phyloP scores from a whole-genome alignment of 257 asterid species.

The Scutellaria galericulata region DNA sequence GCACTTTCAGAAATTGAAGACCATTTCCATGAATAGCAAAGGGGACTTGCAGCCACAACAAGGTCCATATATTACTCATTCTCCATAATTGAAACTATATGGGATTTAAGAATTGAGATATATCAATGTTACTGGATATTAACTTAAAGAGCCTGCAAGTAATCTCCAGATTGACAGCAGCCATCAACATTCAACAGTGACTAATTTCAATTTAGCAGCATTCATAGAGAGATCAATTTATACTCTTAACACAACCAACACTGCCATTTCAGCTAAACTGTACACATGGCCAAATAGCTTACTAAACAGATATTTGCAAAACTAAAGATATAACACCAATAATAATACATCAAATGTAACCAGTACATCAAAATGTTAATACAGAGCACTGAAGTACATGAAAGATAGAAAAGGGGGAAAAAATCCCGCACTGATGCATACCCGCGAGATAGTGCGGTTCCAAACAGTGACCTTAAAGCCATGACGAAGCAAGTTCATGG shows the following conservation, averaged over 20 bases:
- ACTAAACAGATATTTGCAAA: slow-evolving; percentile 4
- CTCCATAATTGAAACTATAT: not conserved
- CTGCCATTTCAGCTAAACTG: not conserved
- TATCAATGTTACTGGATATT: not conserved
- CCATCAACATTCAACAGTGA: slow-evolving; percentile 14
- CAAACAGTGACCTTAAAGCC: slow-evolving; percentile 97
- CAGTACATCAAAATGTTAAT: not conserved
- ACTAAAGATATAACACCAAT: slow-evolving; percentile 12
- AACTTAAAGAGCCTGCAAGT: not conserved
- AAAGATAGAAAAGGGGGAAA: not conserved
- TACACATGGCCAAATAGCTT: not conserved
- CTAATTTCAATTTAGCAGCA: not conserved
- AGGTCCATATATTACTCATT: not conserved
- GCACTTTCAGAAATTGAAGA: not conserved
- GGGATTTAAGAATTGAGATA: slow-evolving; percentile 9
- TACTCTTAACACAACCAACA: not conserved
- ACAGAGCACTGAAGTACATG: not conserved
- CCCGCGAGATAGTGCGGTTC: slow-evolving; percentile 94
- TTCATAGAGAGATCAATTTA: not conserved
- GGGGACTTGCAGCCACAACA: not conserved
- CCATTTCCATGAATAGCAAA: slow-evolving; percentile 5
- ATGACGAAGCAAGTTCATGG: slow-evolving; percentile 88
- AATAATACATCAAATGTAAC: not conserved
- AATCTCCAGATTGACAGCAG: not conserved
- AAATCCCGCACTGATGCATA: slow-evolving; percentile 21